Evolutionary conservation across 768 basidiomycete species (phyloP).

Genomic region (Mycena olivaceomarginata): DNA sequence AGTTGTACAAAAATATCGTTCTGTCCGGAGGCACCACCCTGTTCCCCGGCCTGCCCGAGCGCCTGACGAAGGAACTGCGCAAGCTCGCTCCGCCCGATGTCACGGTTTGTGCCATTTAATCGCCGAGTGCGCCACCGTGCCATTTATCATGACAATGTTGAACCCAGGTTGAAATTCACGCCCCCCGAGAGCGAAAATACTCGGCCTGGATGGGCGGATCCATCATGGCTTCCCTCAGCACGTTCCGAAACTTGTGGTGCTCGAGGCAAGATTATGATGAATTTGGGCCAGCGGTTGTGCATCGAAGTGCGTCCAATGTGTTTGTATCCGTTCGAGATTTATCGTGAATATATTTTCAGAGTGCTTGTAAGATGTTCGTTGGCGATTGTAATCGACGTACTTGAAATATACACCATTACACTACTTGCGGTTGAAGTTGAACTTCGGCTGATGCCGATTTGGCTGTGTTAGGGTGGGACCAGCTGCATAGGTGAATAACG

Average conservation of each 20-base stretch:
- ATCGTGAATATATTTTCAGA: not conserved
- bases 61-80: constrained; percentile 83
- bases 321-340: not conserved
- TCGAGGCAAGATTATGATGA: constrained; percentile 29
- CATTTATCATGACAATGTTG: not conserved
- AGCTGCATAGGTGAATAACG: constrained; percentile 8
- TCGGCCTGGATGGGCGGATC: constrained; percentile 54
- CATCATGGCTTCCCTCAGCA: constrained; percentile 17
- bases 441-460: not conserved
- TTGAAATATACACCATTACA: too few relatives aligned
- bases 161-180: constrained; percentile 62
- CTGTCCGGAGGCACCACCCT: constrained; percentile 24
- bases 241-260: constrained; percentile 21
- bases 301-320: constrained; percentile 18
- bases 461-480: constrained; percentile 19
- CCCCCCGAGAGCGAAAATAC: constrained; percentile 82
- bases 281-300: constrained; percentile 11
- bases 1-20: constrained; percentile 7
- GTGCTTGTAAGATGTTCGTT: not conserved
- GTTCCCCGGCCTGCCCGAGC: constrained; percentile 56
- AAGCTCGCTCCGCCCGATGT: constrained; percentile 77
- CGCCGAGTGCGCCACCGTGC: too few relatives aligned
- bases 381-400: too few relatives aligned
- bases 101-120: constrained; percentile 59
- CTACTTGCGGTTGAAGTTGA: too few relatives aligned